phyloP scores from a whole-genome alignment of 441 rosid genomes.

The Flueggea neowawraea region DNA sequence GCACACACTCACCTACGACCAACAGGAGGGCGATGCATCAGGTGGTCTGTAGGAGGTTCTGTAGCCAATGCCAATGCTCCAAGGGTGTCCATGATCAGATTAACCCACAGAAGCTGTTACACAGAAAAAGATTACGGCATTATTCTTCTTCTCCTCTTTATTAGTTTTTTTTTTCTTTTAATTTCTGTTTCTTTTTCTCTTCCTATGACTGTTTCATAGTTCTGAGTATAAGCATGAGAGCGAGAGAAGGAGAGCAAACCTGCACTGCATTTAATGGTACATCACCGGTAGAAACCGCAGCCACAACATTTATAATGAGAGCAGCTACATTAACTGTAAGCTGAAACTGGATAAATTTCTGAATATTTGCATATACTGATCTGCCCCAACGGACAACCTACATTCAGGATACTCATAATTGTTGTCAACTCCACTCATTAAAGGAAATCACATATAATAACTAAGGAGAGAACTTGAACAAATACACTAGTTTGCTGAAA shows the following conservation, averaged over 20 bases:
- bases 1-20: constrained; percentile 67
- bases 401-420: constrained; percentile 15
- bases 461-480: too few species aligned
- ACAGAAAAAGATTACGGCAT: neutral
- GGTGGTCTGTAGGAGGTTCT: constrained; percentile 95
- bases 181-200: too few species aligned
- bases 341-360: constrained; percentile 99
- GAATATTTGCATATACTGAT: constrained; percentile 97
- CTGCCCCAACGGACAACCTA: constrained; percentile 99
- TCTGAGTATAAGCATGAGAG: neutral
- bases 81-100: constrained; percentile 99
- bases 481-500: too few species aligned
- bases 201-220: neutral
- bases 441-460: too few species aligned
- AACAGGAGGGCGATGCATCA: constrained; percentile 84
- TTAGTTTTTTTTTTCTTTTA: neutral
- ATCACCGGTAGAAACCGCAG: constrained; percentile 91
- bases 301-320: constrained; percentile 87
- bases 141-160: neutral
- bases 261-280: constrained; percentile 98
- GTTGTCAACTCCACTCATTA: neutral
- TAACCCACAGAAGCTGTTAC: constrained; percentile 95
- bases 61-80: constrained; percentile 99
- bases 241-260: constrained; percentile 37
- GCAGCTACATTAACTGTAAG: constrained; percentile 99